Base-by-base conservation (phyloP, 108 stramenopile genomes). In the Skeletonema grethae region DNA sequence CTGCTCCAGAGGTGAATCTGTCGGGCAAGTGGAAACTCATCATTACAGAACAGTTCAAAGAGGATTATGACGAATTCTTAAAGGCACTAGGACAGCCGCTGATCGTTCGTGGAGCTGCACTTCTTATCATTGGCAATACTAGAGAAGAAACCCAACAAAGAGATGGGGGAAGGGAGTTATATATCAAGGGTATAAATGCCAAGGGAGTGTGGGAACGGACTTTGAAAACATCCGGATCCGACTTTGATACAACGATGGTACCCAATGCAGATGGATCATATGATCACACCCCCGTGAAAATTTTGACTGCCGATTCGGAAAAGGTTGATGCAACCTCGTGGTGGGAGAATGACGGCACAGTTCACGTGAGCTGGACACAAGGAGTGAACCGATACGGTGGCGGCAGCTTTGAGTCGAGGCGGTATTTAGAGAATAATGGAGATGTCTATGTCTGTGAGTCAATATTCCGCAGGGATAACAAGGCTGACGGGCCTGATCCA, bases 361-460 rank as follows among this genome's bases (percentile, higher is more conserved):
- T 84, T 7, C 92, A 93, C 56, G 72, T 79, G n/a, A 87, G 87
- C 5, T 88, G 84, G 85, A 76, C 90, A 67, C 75, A 76, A 25
- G 90, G 87, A 31, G 87, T 88, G 10, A 85, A 70, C 38, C 86
- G 85, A 63, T 91, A 93, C 38, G 87, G 88, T 3, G 92, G 92
- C 11, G 88, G 83, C 9, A 66, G 71, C 13, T 93, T 93, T 79
- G 88, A 89, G 73, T 87, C 86, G 58, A 81, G 57, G 69, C 74
- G 92, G 36, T 93, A 85, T 70, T 53, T 90, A 12, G 83, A 85
- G 65, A 71, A 83, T 31, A 77, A 77, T 57, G 80, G 79, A 25
- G 60, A 79, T 31, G 76, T 76, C 8, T 80, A 86, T 32, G 88
- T 90, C 8, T 93, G 90, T 53, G 86, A 91, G 76, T 83, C 85